Percentiles rank a stretch among this genome's conserved stretches.
Conservation (phyloP, 768 basidiomycete species). For the Rhizopogon roseolus region DNA sequence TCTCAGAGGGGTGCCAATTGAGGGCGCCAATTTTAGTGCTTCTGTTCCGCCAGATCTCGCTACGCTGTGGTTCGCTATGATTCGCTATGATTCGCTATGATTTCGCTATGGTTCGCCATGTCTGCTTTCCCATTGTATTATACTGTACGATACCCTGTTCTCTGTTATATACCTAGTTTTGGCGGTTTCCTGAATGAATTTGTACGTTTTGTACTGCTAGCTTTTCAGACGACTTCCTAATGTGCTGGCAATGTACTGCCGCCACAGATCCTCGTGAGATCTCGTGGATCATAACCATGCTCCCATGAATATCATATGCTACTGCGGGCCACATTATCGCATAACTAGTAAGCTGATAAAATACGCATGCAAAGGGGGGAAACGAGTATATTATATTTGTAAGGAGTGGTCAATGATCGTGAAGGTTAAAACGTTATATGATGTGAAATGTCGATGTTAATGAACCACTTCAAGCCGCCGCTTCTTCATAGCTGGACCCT, state of each 20-base stretch:
- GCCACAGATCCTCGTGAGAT: neutral
- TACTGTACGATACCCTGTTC: no score
- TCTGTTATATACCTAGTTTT: no score
- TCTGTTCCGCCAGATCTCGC: no score
- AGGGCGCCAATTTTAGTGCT: no score
- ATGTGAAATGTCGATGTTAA: neutral
- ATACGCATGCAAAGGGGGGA: neutral
- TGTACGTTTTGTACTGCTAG: neutral
- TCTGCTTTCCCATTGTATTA: no score
- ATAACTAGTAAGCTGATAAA: slow-evolving; percentile 1
- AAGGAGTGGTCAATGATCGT: neutral
- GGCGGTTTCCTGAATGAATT: no score
- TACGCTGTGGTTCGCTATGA: no score
- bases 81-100: no score
- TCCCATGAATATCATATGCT: slow-evolving; percentile 1
- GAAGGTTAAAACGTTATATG: neutral
- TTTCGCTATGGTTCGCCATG: no score
- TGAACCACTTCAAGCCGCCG: slow-evolving; percentile 30
- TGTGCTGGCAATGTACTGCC: neutral
- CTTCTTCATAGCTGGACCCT: slow-evolving; percentile 53
- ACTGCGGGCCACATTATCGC: slow-evolving; percentile 1
- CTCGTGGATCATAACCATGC: neutral
- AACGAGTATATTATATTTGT: neutral
- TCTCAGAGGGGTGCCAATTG: neutral
- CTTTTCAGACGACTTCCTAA: neutral